phyloP scores from a whole-genome alignment of 768 basidiomycete genomes.

The Chalciporus piperatus region DNA sequence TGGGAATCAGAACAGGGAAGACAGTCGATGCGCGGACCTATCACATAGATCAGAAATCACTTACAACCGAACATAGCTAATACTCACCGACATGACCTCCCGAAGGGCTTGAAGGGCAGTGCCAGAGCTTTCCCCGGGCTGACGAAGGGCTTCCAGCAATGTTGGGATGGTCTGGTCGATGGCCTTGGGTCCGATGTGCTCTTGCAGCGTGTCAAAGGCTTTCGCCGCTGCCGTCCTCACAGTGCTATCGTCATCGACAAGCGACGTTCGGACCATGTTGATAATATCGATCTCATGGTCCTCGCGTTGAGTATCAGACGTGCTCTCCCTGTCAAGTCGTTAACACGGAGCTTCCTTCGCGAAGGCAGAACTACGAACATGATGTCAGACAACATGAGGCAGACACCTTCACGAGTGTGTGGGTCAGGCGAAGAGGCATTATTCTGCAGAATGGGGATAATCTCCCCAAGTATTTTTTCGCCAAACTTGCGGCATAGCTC shows the following conservation, averaged over 20 bases:
- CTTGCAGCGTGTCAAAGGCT: constrained; percentile 90
- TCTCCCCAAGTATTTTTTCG: constrained; percentile 82
- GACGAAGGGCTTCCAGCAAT: constrained; percentile 85
- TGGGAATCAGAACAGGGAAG: constrained; percentile 96
- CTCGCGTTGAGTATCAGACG: constrained; percentile 80
- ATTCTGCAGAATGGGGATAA: constrained; percentile 73
- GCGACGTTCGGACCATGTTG: constrained; percentile 72
- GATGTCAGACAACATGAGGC: constrained; percentile 81
- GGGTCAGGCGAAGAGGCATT: constrained; percentile 61
- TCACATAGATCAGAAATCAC: constrained; percentile 1
- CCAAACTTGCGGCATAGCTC: constrained; percentile 96
- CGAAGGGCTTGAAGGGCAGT: constrained; percentile 90
- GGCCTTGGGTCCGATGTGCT: constrained; percentile 83
- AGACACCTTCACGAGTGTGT: constrained; percentile 78
- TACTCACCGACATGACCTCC: constrained; percentile 89
- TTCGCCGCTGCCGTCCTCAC: constrained; percentile 89
- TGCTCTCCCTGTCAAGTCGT: constrained; percentile 60
- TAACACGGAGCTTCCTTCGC: constrained; percentile 6
- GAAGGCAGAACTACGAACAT: constrained; percentile 51
- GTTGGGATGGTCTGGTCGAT: constrained; percentile 98
- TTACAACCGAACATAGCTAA: not conserved
- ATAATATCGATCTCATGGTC: constrained; percentile 89
- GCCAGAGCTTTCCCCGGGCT: constrained; percentile 91
- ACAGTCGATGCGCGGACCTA: constrained; percentile 92
- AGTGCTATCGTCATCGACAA: constrained; percentile 84